Conservation (phyloP, 2,329 filamentous ascomycete species). For the Neopestalotiopsis rosae region DNA sequence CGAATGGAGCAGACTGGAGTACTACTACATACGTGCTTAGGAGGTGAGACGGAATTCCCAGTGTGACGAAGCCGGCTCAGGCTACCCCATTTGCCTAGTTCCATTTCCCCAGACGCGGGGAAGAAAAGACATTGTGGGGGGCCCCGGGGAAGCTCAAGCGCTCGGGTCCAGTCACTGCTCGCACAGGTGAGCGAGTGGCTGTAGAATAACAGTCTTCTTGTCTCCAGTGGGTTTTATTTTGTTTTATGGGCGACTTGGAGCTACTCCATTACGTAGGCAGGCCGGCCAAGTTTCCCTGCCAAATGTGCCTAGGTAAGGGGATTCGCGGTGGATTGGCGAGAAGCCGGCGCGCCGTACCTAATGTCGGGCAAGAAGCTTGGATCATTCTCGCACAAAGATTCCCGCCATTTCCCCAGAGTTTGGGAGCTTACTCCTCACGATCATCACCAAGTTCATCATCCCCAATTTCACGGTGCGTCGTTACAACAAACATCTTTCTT, state of each 20-base stretch:
- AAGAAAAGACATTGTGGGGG: slow-evolving; percentile 8
- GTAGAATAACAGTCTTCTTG: neutral
- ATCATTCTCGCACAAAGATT: slow-evolving; percentile 9
- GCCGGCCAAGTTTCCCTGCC: neutral
- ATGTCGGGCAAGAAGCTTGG: neutral
- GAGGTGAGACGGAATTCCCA: neutral
- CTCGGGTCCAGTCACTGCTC: neutral
- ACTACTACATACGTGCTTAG: neutral
- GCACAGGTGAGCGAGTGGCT: neutral
- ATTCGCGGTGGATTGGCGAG: neutral
- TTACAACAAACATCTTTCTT: neutral
- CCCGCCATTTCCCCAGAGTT: neutral
- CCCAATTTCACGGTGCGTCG: slow-evolving; percentile 2
- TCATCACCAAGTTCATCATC: slow-evolving; percentile 3
- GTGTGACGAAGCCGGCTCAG: neutral
- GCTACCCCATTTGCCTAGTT: slow-evolving; percentile 3
- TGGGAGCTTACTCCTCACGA: slow-evolving; percentile 13
- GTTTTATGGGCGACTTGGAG: neutral
- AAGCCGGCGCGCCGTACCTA: neutral
- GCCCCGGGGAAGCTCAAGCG: neutral
- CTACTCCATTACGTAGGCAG: neutral
- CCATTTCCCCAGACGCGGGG: slow-evolving; percentile 14
- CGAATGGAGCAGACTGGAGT: neutral
- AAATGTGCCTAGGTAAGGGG: neutral
- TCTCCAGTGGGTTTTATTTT: neutral